Evolutionary conservation across 352 stramenopile species (phyloP).

Genomic region (Lagenidium sp.): DNA sequence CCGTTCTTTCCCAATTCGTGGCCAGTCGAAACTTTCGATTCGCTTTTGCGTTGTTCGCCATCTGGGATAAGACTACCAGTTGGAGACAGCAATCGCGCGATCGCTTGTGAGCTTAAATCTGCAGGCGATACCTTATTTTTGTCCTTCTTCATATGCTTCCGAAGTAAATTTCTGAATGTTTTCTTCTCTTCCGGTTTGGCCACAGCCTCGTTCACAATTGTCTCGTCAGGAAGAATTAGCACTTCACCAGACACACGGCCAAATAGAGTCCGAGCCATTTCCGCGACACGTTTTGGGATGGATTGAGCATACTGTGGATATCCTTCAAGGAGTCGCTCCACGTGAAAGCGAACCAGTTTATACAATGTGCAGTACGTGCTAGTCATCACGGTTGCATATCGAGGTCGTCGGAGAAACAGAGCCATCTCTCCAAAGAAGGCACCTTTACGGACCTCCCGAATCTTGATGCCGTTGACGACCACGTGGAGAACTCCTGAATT

Average conservation of each 20-base stretch:
- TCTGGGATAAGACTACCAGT: no score
- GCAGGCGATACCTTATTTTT: slow-evolving; percentile 19
- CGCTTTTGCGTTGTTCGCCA: neutral
- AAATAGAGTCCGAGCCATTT: slow-evolving; percentile 34
- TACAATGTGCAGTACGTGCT: slow-evolving; percentile 59
- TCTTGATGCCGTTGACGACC: slow-evolving; percentile 41
- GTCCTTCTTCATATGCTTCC: slow-evolving; percentile 37
- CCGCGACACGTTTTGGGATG: slow-evolving; percentile 32
- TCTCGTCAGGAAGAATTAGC: slow-evolving; percentile 10
- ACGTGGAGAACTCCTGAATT: slow-evolving; percentile 60
- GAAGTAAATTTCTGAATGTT: slow-evolving; percentile 30
- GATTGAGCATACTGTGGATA: slow-evolving; percentile 32
- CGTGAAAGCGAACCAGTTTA: slow-evolving; percentile 41
- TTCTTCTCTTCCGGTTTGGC: slow-evolving; percentile 23
- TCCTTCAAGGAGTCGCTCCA: slow-evolving; percentile 41
- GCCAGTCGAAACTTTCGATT: neutral
- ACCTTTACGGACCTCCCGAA: slow-evolving; percentile 47
- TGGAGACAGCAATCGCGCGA: no score
- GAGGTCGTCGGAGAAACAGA: slow-evolving; percentile 40
- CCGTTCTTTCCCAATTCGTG: neutral
- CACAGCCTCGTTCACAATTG: neutral
- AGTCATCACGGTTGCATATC: slow-evolving; percentile 41
- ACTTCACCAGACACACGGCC: slow-evolving; percentile 13
- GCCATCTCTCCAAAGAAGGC: slow-evolving; percentile 60
- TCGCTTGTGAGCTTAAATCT: neutral